Percentiles rank a stretch among this genome's conserved stretches.
Evolutionary conservation across 768 basidiomycete genomes (phyloP).

Genomic region (Lactarius sp.): DNA sequence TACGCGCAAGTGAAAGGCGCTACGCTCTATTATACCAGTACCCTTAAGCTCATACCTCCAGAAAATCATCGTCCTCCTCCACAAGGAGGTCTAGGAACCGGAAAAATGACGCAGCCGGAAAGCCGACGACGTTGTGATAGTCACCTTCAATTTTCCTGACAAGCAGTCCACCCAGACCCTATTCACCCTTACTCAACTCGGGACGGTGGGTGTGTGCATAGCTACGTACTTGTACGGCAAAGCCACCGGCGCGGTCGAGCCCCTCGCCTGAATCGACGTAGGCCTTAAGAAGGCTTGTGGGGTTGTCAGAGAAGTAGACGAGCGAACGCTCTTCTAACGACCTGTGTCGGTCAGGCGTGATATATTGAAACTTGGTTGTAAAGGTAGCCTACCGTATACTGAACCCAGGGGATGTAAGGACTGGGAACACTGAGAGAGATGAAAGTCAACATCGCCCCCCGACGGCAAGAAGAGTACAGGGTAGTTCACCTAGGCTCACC

Average conservation of each 20-base stretch:
- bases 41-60: slow-evolving; percentile 31
- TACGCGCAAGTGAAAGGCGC: not conserved
- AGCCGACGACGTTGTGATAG: slow-evolving; percentile 88
- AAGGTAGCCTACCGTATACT: slow-evolving; percentile 48
- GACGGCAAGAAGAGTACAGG: not conserved
- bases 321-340: slow-evolving; percentile 79
- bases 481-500: slow-evolving; percentile 63
- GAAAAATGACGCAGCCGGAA: slow-evolving; percentile 85
- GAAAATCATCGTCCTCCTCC: slow-evolving; percentile 74
- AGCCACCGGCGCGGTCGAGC: slow-evolving; percentile 85
- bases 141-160: slow-evolving; percentile 86
- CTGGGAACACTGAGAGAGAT: slow-evolving; percentile 54
- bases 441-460: not conserved
- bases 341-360: slow-evolving; percentile 35
- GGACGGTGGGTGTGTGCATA: not conserved
- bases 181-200: not conserved
- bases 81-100: slow-evolving; percentile 61
- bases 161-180: slow-evolving; percentile 80
- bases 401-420: slow-evolving; percentile 73
- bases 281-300: slow-evolving; percentile 54
- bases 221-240: slow-evolving; percentile 76
- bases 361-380: not conserved
- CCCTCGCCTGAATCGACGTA: slow-evolving; percentile 88
- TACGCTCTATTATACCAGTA: not conserved
- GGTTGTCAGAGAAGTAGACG: slow-evolving; percentile 69